Evolutionary conservation across 1,139 yeast genomes (phyloP).

Genomic region (Kurtzmaniella quercitrusa): DNA sequence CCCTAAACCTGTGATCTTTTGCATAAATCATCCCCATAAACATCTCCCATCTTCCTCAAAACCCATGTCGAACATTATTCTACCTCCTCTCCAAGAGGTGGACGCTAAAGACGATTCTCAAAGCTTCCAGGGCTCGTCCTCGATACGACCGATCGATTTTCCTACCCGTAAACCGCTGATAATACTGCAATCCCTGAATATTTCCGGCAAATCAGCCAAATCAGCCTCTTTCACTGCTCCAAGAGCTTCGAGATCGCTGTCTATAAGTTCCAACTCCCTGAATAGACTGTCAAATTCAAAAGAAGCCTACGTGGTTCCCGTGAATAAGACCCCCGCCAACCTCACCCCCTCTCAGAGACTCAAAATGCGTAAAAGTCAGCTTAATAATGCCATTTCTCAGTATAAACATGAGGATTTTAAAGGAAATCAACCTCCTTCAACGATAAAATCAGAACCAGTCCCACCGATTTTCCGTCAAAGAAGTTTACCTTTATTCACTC

Average conservation of each 20-base stretch:
- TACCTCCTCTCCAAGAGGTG: neutral
- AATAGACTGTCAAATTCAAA: slow-evolving; percentile 11
- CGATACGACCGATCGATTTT: neutral
- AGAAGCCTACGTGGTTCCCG: slow-evolving; percentile 17
- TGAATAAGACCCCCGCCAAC: slow-evolving; percentile 24
- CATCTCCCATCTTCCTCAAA: neutral
- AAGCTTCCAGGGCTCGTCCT: neutral
- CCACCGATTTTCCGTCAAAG: neutral
- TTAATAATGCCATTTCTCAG: slow-evolving; percentile 20
- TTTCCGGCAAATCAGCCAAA: neutral
- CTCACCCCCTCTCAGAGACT: slow-evolving; percentile 40
- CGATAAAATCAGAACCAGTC: neutral
- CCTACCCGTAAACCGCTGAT: slow-evolving; percentile 1
- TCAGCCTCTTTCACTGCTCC: slow-evolving; percentile 15
- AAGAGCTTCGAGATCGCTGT: slow-evolving; percentile 15
- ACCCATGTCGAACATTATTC: neutral
- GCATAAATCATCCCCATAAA: neutral
- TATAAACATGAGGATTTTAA: slow-evolving; percentile 12
- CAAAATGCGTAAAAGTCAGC: slow-evolving; percentile 28
- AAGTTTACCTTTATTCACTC: neutral
- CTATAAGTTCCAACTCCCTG: slow-evolving; percentile 15
- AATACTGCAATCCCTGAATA: neutral
- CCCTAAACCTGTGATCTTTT: neutral
- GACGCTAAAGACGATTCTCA: neutral
- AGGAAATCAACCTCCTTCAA: too few species aligned